These are phyloP conservation scores for Ustilago nuda DNA, from an alignment of 1,284 basidiomycete species.

Conservation along the genomic window DNA sequence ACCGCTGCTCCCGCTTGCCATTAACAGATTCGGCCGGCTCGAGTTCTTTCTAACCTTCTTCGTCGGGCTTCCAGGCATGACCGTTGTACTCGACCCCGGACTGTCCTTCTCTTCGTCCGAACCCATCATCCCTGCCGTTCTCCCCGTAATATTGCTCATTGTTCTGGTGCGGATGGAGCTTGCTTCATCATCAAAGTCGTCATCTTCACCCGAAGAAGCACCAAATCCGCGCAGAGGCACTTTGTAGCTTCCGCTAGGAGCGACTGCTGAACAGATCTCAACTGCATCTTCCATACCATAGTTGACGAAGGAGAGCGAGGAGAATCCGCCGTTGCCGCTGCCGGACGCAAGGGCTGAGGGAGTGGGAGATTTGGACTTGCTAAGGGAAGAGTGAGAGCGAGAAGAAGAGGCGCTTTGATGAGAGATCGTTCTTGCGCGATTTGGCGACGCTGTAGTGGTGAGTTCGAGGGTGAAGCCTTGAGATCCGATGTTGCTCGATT, in stretches of 20 bases:
- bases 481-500: conserved; percentile 17
- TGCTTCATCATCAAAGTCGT: conserved; percentile 39
- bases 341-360: conserved; percentile 21
- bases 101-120: conserved; percentile 34
- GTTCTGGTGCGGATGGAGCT: conserved; percentile 26
- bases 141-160: conserved; percentile 26
- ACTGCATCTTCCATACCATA: conserved; percentile 67
- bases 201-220: conserved; percentile 33
- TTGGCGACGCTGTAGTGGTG: conserved; percentile 41
- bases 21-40: conserved; percentile 19
- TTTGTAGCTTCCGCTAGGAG: conserved; percentile 65
- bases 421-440: conserved; percentile 37
- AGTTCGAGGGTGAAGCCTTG: conserved; percentile 36
- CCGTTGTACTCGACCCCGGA: conserved; percentile 11
- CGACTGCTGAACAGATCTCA: conserved; percentile 66
- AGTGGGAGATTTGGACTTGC: conserved; percentile 40
- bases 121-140: conserved; percentile 11
- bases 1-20: not conserved
- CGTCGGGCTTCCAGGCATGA: conserved; percentile 19
- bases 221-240: conserved; percentile 60
- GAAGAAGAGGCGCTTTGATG: conserved; percentile 25
- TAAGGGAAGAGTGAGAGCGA: conserved; percentile 15
- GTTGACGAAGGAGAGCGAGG: conserved; percentile 64
- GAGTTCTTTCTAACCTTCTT: conserved; percentile 47
- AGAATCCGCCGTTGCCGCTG: conserved; percentile 11